A percentile compares a stretch with the other conserved stretches of the same genome.
Evolutionary conservation across 139 green algal genomes (phyloP).

Genomic region (Coelastrella sp.): DNA sequence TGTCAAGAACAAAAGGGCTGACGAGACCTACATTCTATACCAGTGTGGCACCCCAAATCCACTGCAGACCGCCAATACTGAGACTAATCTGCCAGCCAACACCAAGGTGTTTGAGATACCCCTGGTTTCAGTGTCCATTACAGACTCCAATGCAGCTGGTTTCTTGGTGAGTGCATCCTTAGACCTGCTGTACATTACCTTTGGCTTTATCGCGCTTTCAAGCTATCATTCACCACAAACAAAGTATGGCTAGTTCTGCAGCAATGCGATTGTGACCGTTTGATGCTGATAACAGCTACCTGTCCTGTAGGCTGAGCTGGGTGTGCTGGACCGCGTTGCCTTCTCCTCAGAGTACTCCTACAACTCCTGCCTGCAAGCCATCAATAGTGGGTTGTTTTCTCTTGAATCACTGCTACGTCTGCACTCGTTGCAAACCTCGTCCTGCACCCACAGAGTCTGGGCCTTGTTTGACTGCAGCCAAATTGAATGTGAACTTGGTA

Average conservation of each 20-base stretch:
- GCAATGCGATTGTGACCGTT: too few species aligned
- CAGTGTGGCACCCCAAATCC: constrained; percentile 73
- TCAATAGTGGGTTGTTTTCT: constrained; percentile 27
- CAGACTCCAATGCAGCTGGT: constrained; percentile 70
- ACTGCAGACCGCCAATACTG: constrained; percentile 25
- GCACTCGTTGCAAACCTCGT: too few species aligned
- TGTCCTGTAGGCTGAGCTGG: constrained; percentile 66
- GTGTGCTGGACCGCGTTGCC: constrained; percentile 71
- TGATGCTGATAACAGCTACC: background rate
- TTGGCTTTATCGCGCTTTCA: too few species aligned
- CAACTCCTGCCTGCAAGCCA: constrained; percentile 73
- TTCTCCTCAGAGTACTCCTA: constrained; percentile 63
- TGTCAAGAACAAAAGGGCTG: constrained; percentile 60
- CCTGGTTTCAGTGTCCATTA: constrained; percentile 63
- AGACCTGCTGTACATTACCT: too few species aligned
- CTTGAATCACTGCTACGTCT: too few species aligned
- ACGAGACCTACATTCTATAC: constrained; percentile 87
- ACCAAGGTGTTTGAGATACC: constrained; percentile 76
- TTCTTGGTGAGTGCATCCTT: constrained; percentile 83
- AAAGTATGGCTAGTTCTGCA: too few species aligned
- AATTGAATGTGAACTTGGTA: too few species aligned
- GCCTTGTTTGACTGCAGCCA: too few species aligned
- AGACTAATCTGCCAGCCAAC: constrained; percentile 6
- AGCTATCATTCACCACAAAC: too few species aligned
- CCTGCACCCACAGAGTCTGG: too few species aligned